Conservation (phyloP, 2,329 filamentous ascomycete species). For the Eutypella sp. region DNA sequence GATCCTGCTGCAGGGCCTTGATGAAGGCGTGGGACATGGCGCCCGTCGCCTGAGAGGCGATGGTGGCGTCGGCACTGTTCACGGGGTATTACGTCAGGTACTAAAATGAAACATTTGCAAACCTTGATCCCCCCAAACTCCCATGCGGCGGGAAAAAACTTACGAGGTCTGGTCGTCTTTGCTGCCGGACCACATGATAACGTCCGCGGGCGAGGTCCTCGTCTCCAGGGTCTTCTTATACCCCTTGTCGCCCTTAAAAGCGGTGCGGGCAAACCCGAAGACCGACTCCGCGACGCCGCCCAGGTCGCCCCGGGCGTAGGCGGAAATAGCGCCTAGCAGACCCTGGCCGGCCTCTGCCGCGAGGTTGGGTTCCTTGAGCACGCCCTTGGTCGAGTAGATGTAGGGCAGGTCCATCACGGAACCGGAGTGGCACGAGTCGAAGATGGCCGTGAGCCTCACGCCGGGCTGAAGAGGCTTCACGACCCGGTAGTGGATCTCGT, state of each 20-base stretch:
- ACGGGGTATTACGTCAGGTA: neutral
- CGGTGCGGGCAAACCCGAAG: slow-evolving; percentile 84
- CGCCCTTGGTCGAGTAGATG: slow-evolving; percentile 64
- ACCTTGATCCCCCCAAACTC: slow-evolving; percentile 4
- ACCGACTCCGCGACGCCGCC: slow-evolving; percentile 76
- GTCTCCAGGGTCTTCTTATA: slow-evolving; percentile 77
- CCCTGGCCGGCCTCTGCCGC: slow-evolving; percentile 64
- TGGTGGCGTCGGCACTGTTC: slow-evolving; percentile 81
- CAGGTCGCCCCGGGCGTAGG: slow-evolving; percentile 67
- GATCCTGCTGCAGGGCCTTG: slow-evolving; percentile 87
- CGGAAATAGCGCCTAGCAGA: slow-evolving; percentile 53
- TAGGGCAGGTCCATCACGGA: slow-evolving; percentile 63
- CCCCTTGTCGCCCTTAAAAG: slow-evolving; percentile 73
- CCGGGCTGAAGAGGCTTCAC: slow-evolving; percentile 51
- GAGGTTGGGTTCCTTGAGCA: slow-evolving; percentile 64
- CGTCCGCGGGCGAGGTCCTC: slow-evolving; percentile 91
- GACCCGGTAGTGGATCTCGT: slow-evolving; percentile 77
- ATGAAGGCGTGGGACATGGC: slow-evolving; percentile 99
- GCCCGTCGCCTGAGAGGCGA: slow-evolving; percentile 83
- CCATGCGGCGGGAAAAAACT: slow-evolving; percentile 36
- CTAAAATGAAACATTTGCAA: too few relatives aligned
- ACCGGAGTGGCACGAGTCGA: slow-evolving; percentile 63
- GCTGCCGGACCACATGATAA: slow-evolving; percentile 96
- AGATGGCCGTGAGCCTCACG: slow-evolving; percentile 57
- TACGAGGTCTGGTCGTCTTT: slow-evolving; percentile 94